These are phyloP conservation scores for Sutorius australiensis DNA, from an alignment of 768 basidiomycete genomes.

Conservation along the genomic window DNA sequence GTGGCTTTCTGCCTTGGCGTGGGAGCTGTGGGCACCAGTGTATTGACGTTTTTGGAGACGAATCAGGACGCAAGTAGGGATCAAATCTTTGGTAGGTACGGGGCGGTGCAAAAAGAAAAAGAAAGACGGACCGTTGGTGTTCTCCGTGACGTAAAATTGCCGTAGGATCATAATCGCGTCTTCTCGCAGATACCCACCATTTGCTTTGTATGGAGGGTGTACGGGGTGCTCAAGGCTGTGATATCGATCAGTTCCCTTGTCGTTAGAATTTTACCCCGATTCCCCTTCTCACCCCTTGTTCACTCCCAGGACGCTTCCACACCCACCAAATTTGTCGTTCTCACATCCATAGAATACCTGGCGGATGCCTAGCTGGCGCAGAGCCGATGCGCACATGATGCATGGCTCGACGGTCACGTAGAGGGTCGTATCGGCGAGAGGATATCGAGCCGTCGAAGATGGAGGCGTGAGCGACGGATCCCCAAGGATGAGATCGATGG, in stretches of 20 bases:
- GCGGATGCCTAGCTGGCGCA: constrained; percentile 89
- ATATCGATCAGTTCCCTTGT: constrained; percentile 2
- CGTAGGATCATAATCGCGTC: constrained; percentile 85
- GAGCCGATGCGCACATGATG: constrained; percentile 97
- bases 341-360: constrained; percentile 90
- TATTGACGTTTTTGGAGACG: constrained; percentile 8
- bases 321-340: constrained; percentile 96
- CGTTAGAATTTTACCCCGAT: neutral
- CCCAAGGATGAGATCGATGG: constrained; percentile 82
- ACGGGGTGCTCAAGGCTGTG: constrained; percentile 64
- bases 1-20: constrained; percentile 84
- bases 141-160: constrained; percentile 90
- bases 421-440: constrained; percentile 74
- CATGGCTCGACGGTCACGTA: constrained; percentile 99
- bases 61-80: neutral
- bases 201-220: constrained; percentile 71
- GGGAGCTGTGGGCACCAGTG: constrained; percentile 56
- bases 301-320: constrained; percentile 89
- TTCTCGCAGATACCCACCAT: constrained; percentile 72
- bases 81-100: neutral
- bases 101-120: neutral
- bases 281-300: constrained; percentile 57
- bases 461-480: constrained; percentile 54
- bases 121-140: constrained; percentile 70
- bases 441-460: constrained; percentile 41